Conservation (phyloP, 345 rosid genomes). For the Corchorus capsularis region DNA sequence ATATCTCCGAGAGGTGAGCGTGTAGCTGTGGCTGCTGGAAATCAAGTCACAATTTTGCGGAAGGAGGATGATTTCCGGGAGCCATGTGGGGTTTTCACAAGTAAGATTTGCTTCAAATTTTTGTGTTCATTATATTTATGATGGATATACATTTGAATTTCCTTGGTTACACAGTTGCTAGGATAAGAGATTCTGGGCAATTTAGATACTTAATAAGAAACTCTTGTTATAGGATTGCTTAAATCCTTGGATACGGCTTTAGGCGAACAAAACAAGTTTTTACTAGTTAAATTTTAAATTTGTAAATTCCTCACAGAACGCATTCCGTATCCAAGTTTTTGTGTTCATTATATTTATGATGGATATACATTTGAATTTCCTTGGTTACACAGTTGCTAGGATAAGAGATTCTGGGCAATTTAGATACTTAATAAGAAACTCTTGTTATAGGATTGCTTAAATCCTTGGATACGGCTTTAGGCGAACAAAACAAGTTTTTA, state of each 20-base stretch:
- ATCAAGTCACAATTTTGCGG: constrained; percentile 66
- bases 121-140: background rate
- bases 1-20: constrained; percentile 74
- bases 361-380: background rate
- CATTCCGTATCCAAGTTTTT: constrained; percentile 12
- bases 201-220: background rate
- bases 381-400: background rate
- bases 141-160: background rate
- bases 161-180: background rate
- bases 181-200: background rate
- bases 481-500: background rate
- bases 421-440: background rate
- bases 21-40: constrained; percentile 78
- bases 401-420: background rate
- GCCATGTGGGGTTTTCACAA: constrained; percentile 61
- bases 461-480: background rate
- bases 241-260: background rate
- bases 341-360: background rate
- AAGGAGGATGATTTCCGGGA: constrained; percentile 72
- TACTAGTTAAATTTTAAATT: background rate
- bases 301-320: background rate
- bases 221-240: background rate
- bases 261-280: background rate
- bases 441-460: background rate
- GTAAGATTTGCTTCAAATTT: constrained; percentile 42